Evolutionary conservation across 225 moss, liverwort and hornwort species (phyloP).

Genomic region (Bryoerythrophyllum caledonicum): DNA sequence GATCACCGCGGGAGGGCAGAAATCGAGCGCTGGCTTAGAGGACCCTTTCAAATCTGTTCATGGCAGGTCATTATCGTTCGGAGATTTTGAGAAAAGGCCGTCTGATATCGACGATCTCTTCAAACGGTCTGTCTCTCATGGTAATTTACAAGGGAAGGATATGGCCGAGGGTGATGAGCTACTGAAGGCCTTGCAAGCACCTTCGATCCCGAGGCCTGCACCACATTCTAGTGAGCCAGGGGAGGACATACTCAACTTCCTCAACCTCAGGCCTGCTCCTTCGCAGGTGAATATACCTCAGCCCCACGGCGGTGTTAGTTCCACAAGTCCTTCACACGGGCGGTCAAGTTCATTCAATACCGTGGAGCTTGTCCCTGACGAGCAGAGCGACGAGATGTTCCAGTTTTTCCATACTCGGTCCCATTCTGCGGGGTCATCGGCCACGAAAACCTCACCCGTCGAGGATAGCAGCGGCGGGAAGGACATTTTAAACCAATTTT

Average conservation of each 20-base stretch:
- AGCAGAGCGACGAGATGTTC: constrained; percentile 58
- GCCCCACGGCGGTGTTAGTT: constrained; percentile 5
- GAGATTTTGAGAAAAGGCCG: constrained; percentile 25
- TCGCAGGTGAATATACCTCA: constrained; percentile 7
- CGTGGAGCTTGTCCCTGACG: constrained; percentile 52
- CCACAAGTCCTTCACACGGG: constrained; percentile 27
- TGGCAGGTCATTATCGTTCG: constrained; percentile 42
- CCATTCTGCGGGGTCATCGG: constrained; percentile 45
- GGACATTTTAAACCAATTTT: background rate
- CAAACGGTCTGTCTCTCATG: constrained; percentile 38
- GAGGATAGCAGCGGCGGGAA: constrained; percentile 22
- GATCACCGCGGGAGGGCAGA: constrained; percentile 23
- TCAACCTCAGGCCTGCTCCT: constrained; percentile 52
- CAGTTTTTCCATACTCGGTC: constrained; percentile 59
- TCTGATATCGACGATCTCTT: constrained; percentile 35
- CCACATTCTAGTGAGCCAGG: constrained; percentile 22
- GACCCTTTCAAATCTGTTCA: constrained; percentile 30
- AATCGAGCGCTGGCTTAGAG: constrained; percentile 15
- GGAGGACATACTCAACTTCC: constrained; percentile 50
- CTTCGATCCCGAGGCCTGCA: constrained; percentile 30
- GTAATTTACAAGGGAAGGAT: constrained; percentile 27
- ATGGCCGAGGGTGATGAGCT: constrained; percentile 33
- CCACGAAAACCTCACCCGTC: constrained; percentile 12
- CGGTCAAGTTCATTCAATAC: constrained; percentile 46
- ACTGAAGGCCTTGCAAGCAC: constrained; percentile 31